These are phyloP conservation scores for Gaillardinia entomophila DNA, from an alignment of 805 yeast species.

Conservation along the genomic window DNA sequence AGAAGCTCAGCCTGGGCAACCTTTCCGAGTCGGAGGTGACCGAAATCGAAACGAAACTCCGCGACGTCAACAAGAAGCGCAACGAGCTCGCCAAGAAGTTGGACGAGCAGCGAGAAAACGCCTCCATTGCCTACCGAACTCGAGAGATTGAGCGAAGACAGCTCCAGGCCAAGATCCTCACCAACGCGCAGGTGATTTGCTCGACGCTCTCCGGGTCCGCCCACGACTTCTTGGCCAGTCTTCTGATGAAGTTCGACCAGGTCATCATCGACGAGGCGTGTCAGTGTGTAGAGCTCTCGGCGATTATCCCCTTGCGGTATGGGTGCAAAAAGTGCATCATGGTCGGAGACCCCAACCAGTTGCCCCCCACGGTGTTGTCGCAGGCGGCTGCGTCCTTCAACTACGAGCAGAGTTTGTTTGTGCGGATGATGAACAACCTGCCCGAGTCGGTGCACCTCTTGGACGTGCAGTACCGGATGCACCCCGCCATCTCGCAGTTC, in stretches of 20 bases:
- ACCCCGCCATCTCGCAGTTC: slow-evolving; percentile 81
- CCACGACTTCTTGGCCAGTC: slow-evolving; percentile 71
- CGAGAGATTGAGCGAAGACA: slow-evolving; percentile 74
- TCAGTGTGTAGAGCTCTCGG: slow-evolving; percentile 90
- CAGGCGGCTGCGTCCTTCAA: slow-evolving; percentile 73
- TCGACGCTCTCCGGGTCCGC: slow-evolving; percentile 93
- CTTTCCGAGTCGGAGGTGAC: slow-evolving; percentile 37
- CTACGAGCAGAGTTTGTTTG: slow-evolving; percentile 91
- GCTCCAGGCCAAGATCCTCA: slow-evolving; percentile 65
- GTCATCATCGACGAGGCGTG: slow-evolving; percentile 97
- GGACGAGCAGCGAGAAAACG: slow-evolving; percentile 74
- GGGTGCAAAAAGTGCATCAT: slow-evolving; percentile 87
- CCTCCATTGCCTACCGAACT: slow-evolving; percentile 62
- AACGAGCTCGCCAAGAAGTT: slow-evolving; percentile 66
- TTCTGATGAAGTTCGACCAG: slow-evolving; percentile 77
- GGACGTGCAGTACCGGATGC: slow-evolving; percentile 96
- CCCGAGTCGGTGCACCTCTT: slow-evolving; percentile 61
- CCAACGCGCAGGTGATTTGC: slow-evolving; percentile 79
- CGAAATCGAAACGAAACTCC: slow-evolving; percentile 43
- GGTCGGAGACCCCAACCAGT: slow-evolving; percentile 98
- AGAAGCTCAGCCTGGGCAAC: slow-evolving; percentile 23
- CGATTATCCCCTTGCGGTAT: slow-evolving; percentile 85
- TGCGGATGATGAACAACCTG: slow-evolving; percentile 75
- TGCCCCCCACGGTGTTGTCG: slow-evolving; percentile 94
- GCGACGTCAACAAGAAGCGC: slow-evolving; percentile 54